Base-by-base conservation (phyloP, 2,329 filamentous ascomycete genomes). In the Aureobasidium sp. region DNA sequence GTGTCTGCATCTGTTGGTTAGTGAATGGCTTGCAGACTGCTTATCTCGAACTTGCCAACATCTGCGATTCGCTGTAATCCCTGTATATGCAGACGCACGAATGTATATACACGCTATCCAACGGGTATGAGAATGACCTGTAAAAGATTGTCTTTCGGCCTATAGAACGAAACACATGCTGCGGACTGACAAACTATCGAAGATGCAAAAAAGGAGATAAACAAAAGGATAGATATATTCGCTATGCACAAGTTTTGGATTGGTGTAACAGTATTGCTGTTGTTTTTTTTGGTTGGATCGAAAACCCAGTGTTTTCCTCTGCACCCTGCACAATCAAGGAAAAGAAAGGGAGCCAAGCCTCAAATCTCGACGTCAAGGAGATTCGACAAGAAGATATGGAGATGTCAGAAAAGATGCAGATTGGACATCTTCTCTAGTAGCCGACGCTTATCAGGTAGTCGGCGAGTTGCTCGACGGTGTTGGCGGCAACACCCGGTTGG, bases 361-460 rank as follows among this genome's bases (percentile, higher is more conserved):
- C 45, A 37, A 46, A 50, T 59, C 55, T 59, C 55, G 23, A 49
- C 45, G 23, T 42, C 45, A 50, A 50, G 25, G 53, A 45, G 40
- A 57, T 57, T 42, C 17, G 45, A 57, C 40, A 37, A 33, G n/a
- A 50, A 38, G 13, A 50, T 29, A 42, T 19, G 54, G 23, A 29
- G 3, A 54, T 13, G 25, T 11, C 23, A 29, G 27, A 31, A 33
- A 54, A 54, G 23, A 40, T 29, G 19, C 35, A 7, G 19, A 25
- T 50, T 17, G 13, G 35, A 13, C 25, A 42, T 27, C 33, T 11
- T n/a, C 21, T 61, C 79, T 85, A 96, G 81, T 95, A 96, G 65
- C 85, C 84, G 65, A 83, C 79, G 69, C 84, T 82, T 74, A 89
- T 85, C 65, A 96, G 84, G 80, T 97, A 96, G 75, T 95, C 89